Evolutionary conservation across 768 basidiomycete genomes (phyloP).

Genomic region (Suillus spraguei): DNA sequence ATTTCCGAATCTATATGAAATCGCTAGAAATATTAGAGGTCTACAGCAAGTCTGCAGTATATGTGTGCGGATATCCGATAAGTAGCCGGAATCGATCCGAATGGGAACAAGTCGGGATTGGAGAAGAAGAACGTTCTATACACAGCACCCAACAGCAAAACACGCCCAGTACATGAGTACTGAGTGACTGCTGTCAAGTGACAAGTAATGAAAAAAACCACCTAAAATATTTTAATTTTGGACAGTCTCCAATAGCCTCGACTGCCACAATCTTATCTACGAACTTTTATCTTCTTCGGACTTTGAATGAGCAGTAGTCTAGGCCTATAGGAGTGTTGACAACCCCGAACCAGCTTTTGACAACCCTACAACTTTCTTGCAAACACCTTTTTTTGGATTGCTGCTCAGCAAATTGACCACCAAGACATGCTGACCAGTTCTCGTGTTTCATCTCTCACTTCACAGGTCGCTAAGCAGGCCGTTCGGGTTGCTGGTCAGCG

Average conservation of each 20-base stretch:
- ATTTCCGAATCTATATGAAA: neutral
- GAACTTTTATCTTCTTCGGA: neutral
- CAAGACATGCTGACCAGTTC: constrained; percentile 33
- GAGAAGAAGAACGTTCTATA: neutral
- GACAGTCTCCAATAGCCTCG: too few relatives aligned
- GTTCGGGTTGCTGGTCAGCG: constrained; percentile 46
- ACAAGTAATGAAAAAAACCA: neutral
- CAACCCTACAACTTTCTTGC: neutral
- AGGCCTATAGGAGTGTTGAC: too few relatives aligned
- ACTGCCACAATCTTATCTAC: neutral
- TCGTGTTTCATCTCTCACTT: constrained; percentile 26
- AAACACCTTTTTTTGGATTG: constrained; percentile 2
- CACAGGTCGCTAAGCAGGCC: constrained; percentile 43
- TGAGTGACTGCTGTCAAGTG: neutral
- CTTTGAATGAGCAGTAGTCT: too few relatives aligned
- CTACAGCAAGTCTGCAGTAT: neutral
- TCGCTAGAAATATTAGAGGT: neutral
- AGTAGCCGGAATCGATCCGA: neutral
- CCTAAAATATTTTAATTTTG: neutral
- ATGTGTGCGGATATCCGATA: neutral
- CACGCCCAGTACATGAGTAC: neutral
- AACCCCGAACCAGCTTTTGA: too few relatives aligned
- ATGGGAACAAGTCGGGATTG: neutral
- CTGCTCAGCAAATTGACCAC: neutral
- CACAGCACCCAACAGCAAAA: constrained; percentile 6